Percentiles rank a stretch among this genome's conserved stretches.
Evolutionary conservation across 306 rosid species (phyloP).

Genomic region (Inga oerstediana): DNA sequence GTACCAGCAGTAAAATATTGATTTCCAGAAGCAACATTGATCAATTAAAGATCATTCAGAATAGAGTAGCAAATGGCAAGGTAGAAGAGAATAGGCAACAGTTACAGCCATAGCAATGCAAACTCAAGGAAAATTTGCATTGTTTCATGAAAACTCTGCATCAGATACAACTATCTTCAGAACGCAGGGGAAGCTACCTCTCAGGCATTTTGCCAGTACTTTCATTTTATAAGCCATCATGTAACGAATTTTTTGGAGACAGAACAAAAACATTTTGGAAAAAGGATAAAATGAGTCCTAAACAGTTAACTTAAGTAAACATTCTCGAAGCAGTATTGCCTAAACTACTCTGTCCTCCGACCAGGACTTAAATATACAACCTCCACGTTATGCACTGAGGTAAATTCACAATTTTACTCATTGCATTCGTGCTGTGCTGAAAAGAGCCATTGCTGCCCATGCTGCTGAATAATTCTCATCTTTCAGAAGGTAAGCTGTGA

Average conservation of each 20-base stretch:
- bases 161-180: slow-evolving; percentile 39
- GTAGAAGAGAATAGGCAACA: background rate
- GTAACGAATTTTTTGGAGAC: slow-evolving; percentile 32
- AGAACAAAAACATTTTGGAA: background rate
- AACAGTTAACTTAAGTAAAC: too few species aligned
- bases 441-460: too few species aligned
- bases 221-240: slow-evolving; percentile 43
- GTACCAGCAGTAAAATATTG: too few species aligned
- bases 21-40: slow-evolving; percentile 9
- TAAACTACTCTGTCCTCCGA: too few species aligned
- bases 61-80: background rate
- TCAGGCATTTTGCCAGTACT: slow-evolving; percentile 45
- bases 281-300: too few species aligned
- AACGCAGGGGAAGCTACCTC: slow-evolving; percentile 56
- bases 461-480: too few species aligned
- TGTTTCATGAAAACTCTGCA: slow-evolving; percentile 50
- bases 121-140: slow-evolving; percentile 9
- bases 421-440: too few species aligned
- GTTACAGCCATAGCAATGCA: slow-evolving; percentile 10
- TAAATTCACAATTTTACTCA: too few species aligned
- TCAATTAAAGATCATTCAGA: background rate
- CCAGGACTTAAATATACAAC: too few species aligned
- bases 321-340: too few species aligned
- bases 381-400: too few species aligned
- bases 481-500: too few species aligned